Evolutionary conservation across 495 filamentous ascomycete species (phyloP).

Genomic region (Xylaria palmicola): DNA sequence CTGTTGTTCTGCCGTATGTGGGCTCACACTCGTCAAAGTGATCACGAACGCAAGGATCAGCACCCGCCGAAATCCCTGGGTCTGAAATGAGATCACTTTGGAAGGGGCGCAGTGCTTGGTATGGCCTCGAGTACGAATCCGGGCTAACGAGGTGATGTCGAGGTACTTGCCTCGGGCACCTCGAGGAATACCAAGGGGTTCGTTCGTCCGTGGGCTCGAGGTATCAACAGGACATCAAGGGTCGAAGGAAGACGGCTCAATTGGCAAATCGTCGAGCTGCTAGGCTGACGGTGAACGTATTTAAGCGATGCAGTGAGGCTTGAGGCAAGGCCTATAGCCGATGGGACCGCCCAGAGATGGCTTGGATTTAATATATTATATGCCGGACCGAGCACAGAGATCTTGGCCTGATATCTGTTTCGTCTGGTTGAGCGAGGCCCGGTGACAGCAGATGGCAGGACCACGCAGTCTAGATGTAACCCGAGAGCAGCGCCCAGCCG

Average conservation of each 20-base stretch:
- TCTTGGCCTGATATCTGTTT: slow-evolving; percentile 14
- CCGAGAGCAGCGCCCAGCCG: slow-evolving; percentile 14
- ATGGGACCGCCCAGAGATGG: neutral
- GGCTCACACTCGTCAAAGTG: slow-evolving; percentile 8
- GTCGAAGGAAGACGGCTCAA: neutral
- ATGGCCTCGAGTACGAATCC: neutral
- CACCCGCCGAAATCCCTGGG: neutral
- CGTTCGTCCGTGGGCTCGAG: neutral
- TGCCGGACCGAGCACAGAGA: neutral
- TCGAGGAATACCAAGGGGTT: neutral
- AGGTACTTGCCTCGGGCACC: neutral
- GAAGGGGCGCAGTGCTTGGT: neutral
- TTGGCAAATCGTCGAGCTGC: neutral
- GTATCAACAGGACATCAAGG: neutral
- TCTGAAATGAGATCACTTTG: slow-evolving; percentile 6
- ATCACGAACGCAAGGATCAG: neutral
- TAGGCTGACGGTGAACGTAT: neutral
- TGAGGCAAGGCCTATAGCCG: neutral
- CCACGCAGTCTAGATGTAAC: slow-evolving; percentile 7
- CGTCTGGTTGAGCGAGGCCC: neutral
- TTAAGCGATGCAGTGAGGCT: neutral
- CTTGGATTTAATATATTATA: slow-evolving; percentile 7
- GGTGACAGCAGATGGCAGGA: slow-evolving; percentile 5
- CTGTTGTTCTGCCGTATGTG: slow-evolving; percentile 11
- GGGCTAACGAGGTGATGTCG: neutral